phyloP scores from a whole-genome alignment of 805 yeast species.

The Lipomyces sp. region DNA sequence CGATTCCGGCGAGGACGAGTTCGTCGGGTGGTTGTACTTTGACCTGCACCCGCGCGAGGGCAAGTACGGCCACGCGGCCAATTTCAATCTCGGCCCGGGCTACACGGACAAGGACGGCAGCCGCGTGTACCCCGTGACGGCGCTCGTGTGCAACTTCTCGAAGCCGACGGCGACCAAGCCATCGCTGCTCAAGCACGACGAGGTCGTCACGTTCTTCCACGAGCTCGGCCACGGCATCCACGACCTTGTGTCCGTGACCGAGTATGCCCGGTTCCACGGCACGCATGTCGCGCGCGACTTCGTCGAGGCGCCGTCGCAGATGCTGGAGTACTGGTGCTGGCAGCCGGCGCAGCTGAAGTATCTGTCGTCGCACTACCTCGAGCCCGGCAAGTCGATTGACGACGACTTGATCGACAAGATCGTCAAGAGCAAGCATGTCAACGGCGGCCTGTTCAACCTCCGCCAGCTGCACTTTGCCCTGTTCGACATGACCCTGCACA shows the following conservation, averaged over 20 bases:
- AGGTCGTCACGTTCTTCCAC: conserved; percentile 81
- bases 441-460: conserved; percentile 65
- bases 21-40: conserved; percentile 74
- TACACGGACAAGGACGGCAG: conserved; percentile 47
- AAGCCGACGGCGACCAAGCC: conserved; percentile 69
- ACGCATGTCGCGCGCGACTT: conserved; percentile 79
- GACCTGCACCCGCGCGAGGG: conserved; percentile 85
- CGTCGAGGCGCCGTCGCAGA: conserved; percentile 88
- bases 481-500: conserved; percentile 67
- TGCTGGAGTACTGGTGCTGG: conserved; percentile 90
- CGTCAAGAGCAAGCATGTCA: conserved; percentile 66
- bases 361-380: conserved; percentile 62
- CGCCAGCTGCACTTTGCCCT: conserved; percentile 77
- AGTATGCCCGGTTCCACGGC: conserved; percentile 67
- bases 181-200: conserved; percentile 69
- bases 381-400: conserved; percentile 54
- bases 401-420: conserved; percentile 57
- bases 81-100: conserved; percentile 65
- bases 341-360: conserved; percentile 54
- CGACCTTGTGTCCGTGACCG: conserved; percentile 64
- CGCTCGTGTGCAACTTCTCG: conserved; percentile 80
- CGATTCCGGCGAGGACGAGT: conserved; percentile 47
- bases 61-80: conserved; percentile 87
- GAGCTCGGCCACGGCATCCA: conserved; percentile 90
- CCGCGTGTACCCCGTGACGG: conserved; percentile 65